phyloP scores from a whole-genome alignment of 345 rosid genomes.

The sweet orange (Citrus sinensis) region DNA sequence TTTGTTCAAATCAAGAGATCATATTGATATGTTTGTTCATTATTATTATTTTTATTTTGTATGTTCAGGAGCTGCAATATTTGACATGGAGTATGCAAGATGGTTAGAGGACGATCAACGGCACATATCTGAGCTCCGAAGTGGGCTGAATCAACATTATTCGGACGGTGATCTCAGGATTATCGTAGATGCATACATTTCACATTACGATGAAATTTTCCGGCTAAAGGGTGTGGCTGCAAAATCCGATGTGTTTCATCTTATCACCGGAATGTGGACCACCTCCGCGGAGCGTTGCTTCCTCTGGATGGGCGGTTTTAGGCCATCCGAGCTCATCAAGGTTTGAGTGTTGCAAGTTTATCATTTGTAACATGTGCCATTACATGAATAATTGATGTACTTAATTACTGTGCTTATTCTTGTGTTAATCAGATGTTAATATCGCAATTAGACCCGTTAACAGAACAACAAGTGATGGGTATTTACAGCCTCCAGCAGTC shows the following conservation, averaged over 20 bases:
- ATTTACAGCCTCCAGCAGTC: conserved; percentile 90
- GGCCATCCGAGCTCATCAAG: conserved; percentile 95
- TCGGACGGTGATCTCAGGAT: conserved; percentile 65
- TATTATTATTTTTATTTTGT: too few species aligned
- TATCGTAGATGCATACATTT: conserved; percentile 69
- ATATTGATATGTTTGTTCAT: too few species aligned
- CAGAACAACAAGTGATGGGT: conserved; percentile 91
- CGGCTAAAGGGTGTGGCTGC: conserved; percentile 62
- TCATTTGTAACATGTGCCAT: too few species aligned
- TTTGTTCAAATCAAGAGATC: neutral
- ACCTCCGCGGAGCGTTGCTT: conserved; percentile 93
- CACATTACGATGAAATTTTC: conserved; percentile 87
- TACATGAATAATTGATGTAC: too few species aligned
- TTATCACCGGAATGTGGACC: conserved; percentile 83
- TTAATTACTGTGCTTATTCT: too few species aligned
- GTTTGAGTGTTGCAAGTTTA: conserved; percentile 18
- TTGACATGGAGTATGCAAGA: conserved; percentile 88
- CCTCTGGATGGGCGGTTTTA: conserved; percentile 97
- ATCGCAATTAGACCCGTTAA: conserved; percentile 70
- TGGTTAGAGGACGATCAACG: conserved; percentile 90
- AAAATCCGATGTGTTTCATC: conserved; percentile 82
- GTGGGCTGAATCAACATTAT: conserved; percentile 72
- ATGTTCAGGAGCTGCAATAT: conserved; percentile 69
- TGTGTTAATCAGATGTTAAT: conserved; percentile 57
- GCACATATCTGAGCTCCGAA: conserved; percentile 80